Percentiles rank a stretch among this genome's conserved stretches.
phyloP scores from a whole-genome alignment of 495 filamentous ascomycete genomes.

The Terfezia claveryi region DNA sequence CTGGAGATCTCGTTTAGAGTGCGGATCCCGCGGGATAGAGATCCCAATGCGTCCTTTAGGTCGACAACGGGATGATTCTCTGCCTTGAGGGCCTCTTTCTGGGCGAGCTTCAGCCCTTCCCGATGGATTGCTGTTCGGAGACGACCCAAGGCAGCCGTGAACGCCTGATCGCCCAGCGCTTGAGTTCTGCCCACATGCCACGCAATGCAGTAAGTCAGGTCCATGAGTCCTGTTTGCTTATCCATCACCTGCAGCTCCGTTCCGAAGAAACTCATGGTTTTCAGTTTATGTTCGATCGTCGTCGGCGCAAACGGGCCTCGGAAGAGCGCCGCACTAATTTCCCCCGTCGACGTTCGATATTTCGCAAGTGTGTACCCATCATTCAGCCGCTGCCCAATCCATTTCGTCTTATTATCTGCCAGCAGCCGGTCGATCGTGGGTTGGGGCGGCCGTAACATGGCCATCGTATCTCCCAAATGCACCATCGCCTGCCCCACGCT shows the following conservation, averaged over 20 bases:
- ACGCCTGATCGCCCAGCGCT: conserved; percentile 5
- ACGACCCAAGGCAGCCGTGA: conserved; percentile 6
- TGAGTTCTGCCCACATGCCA: conserved; percentile 26
- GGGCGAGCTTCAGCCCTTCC: background rate
- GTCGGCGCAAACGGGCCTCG: conserved; percentile 25
- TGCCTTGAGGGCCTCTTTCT: background rate
- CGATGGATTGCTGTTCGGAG: background rate
- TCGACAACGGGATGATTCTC: background rate
- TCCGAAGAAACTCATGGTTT: background rate
- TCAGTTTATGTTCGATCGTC: background rate
- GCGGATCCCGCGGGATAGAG: background rate
- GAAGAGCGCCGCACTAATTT: conserved; percentile 22
- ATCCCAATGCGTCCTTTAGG: background rate
- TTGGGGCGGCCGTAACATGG: conserved; percentile 3
- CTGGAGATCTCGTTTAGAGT: background rate
- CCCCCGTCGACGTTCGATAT: conserved; percentile 23
- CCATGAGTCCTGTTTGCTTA: conserved; percentile 23
- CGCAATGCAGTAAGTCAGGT: conserved; percentile 26
- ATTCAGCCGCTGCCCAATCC: conserved; percentile 5
- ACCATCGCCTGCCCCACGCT: conserved; percentile 18
- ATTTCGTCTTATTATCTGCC: background rate
- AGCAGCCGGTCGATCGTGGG: background rate
- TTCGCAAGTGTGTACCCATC: conserved; percentile 24
- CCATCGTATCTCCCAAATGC: conserved; percentile 1
- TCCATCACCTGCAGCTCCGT: conserved; percentile 28